Evolutionary conservation across 768 basidiomycete genomes (phyloP).

Genomic region (Filobasidium floriforme): DNA sequence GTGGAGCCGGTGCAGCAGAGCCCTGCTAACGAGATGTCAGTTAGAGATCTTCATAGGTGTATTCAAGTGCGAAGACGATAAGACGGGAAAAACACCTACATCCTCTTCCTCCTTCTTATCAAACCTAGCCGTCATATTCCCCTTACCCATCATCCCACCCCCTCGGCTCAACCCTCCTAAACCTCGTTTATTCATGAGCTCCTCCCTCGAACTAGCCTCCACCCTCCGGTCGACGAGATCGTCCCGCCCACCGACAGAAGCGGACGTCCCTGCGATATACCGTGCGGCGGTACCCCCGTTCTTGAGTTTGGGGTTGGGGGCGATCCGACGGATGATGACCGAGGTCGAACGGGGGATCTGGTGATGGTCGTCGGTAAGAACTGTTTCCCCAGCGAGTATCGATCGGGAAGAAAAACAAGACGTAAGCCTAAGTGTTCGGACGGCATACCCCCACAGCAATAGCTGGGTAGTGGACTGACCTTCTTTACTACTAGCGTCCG

Average conservation of each 20-base stretch:
- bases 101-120: constrained; percentile 66
- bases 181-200: constrained; percentile 34
- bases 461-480: constrained; percentile 60
- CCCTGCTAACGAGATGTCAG: not conserved
- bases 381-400: too few relatives aligned
- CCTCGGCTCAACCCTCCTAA: constrained; percentile 26
- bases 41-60: too few relatives aligned
- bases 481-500: constrained; percentile 77
- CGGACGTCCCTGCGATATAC: constrained; percentile 44
- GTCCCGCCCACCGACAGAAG: constrained; percentile 28
- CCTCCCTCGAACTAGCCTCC: constrained; percentile 34
- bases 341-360: constrained; percentile 92
- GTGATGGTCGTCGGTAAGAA: constrained; percentile 82
- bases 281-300: constrained; percentile 44
- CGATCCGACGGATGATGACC: constrained; percentile 83
- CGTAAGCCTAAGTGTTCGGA: not conserved
- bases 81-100: constrained; percentile 16
- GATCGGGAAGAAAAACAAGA: not conserved
- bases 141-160: constrained; percentile 28
- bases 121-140: constrained; percentile 73
- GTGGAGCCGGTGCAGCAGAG: constrained; percentile 15
- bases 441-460: too few relatives aligned
- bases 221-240: constrained; percentile 51
- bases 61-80: too few relatives aligned
- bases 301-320: constrained; percentile 51